These are phyloP conservation scores for Fusarium ramigenum DNA, from an alignment of 2,329 filamentous ascomycete species.

Conservation along the genomic window DNA sequence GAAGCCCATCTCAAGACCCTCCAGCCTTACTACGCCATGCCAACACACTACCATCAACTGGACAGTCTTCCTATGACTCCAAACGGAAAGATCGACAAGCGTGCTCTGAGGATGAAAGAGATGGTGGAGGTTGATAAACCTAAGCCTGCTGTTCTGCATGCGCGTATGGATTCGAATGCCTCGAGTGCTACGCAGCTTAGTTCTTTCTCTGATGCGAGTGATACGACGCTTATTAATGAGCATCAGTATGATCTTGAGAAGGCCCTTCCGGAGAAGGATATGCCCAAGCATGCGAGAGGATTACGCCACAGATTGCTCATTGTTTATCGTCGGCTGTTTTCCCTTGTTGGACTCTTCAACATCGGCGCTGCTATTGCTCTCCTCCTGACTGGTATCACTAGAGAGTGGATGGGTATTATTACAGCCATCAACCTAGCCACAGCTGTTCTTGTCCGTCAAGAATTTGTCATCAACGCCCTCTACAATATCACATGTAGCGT, in stretches of 20 bases:
- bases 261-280: slow-evolving; percentile 54
- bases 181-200: slow-evolving; percentile 41
- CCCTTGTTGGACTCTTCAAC: slow-evolving; percentile 62
- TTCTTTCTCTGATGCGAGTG: slow-evolving; percentile 26
- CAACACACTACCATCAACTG: slow-evolving; percentile 55
- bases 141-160: slow-evolving; percentile 25
- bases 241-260: slow-evolving; percentile 42
- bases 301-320: slow-evolving; percentile 58
- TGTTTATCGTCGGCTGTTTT: slow-evolving; percentile 66
- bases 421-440: slow-evolving; percentile 59
- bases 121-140: slow-evolving; percentile 1
- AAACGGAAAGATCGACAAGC: slow-evolving; percentile 67
- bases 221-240: slow-evolving; percentile 32
- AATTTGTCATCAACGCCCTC: slow-evolving; percentile 61
- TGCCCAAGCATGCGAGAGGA: slow-evolving; percentile 50
- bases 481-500: slow-evolving; percentile 58
- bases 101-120: slow-evolving; percentile 44
- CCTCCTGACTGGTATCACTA: slow-evolving; percentile 47
- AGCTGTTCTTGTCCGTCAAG: slow-evolving; percentile 62
- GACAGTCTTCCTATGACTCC: slow-evolving; percentile 58
- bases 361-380: slow-evolving; percentile 57
- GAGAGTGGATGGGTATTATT: slow-evolving; percentile 52
- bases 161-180: slow-evolving; percentile 40
- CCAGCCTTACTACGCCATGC: slow-evolving; percentile 66
- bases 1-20: slow-evolving; percentile 51